These are phyloP conservation scores for Penicillium nordicum DNA, from an alignment of 2,329 filamentous ascomycete genomes.

Conservation along the genomic window DNA sequence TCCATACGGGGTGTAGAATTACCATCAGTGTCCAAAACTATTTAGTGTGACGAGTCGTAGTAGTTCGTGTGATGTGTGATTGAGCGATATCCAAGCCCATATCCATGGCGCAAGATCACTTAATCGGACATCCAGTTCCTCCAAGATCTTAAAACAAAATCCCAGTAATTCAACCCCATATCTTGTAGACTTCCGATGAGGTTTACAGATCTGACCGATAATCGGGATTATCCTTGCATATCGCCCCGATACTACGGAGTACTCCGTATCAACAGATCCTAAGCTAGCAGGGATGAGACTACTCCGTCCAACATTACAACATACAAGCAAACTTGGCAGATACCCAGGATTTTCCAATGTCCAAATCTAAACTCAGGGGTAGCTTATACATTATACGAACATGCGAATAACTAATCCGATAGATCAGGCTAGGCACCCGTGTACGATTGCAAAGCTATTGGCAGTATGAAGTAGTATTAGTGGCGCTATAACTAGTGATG, in stretches of 20 bases:
- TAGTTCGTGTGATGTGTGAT: neutral
- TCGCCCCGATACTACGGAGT: neutral
- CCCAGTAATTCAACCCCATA: neutral
- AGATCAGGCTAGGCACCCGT: neutral
- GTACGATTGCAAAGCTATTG: neutral
- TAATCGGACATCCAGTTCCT: neutral
- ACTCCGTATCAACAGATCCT: neutral
- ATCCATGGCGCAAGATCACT: neutral
- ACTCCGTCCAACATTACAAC: neutral
- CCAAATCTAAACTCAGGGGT: neutral
- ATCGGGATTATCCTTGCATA: neutral
- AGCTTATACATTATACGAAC: neutral
- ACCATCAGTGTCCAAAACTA: neutral
- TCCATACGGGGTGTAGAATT: neutral
- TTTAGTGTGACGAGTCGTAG: neutral
- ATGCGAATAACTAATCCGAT: neutral
- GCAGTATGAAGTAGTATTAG: neutral
- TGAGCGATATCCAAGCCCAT: neutral
- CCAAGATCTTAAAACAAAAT: neutral
- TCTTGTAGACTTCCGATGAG: neutral
- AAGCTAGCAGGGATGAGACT: neutral
- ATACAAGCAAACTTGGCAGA: neutral
- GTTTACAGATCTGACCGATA: neutral
- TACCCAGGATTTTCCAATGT: neutral
- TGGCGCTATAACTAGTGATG: slow-evolving; percentile 1